Percentiles rank a stretch among this genome's conserved stretches.
Evolutionary conservation across 768 basidiomycete species (phyloP).

Genomic region (Phallus indusiatus): DNA sequence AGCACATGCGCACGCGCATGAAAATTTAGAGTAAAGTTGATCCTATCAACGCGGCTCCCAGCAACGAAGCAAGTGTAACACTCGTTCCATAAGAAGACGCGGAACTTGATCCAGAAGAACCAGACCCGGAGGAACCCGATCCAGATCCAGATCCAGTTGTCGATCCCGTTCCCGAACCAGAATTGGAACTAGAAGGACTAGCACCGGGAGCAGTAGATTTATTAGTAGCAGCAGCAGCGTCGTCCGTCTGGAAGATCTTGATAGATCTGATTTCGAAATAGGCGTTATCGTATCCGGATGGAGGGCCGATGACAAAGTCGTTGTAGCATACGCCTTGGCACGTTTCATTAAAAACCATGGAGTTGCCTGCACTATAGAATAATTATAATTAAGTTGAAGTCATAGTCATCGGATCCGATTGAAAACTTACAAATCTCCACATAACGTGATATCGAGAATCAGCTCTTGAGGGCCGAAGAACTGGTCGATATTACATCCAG

Average conservation of each 20-base stretch:
- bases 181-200: not conserved
- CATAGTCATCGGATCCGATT: not conserved
- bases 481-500: slow-evolving; percentile 40
- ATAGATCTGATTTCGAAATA: slow-evolving; percentile 67
- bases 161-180: not conserved
- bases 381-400: not conserved
- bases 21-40: too few species aligned
- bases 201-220: not conserved
- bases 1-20: too few species aligned
- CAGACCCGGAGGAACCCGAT: too few species aligned
- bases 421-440: slow-evolving; percentile 22
- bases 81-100: too few species aligned
- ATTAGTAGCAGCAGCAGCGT: not conserved
- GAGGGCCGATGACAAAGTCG: slow-evolving; percentile 57
- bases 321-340: slow-evolving; percentile 62
- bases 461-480: slow-evolving; percentile 58
- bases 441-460: slow-evolving; percentile 67
- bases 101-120: too few species aligned
- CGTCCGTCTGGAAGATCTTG: slow-evolving; percentile 29
- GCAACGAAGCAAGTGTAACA: too few species aligned
- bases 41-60: too few species aligned
- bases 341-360: slow-evolving; percentile 46
- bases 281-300: slow-evolving; percentile 51
- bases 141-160: too few species aligned
- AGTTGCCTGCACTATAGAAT: slow-evolving; percentile 37